These are phyloP conservation scores for Pseudogymnoascus sp. DNA, from an alignment of 2,329 filamentous ascomycete species.

Conservation along the genomic window DNA sequence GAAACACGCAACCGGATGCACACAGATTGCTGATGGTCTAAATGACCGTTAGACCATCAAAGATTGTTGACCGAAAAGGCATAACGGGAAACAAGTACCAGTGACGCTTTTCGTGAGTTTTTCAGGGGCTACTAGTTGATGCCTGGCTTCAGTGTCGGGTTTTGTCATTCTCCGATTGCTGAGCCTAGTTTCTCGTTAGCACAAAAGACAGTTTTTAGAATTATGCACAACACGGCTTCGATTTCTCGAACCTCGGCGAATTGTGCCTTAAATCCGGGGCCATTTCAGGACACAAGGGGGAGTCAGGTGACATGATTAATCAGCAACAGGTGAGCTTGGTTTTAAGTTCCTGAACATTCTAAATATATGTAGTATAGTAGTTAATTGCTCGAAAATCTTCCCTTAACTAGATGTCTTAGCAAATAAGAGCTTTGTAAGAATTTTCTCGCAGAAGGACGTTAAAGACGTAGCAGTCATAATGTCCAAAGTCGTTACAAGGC, in stretches of 20 bases:
- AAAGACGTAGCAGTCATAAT: slow-evolving; percentile 29
- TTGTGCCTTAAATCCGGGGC: slow-evolving; percentile 1
- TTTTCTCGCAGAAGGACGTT: background rate
- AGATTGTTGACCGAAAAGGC: no score
- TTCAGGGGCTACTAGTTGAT: background rate
- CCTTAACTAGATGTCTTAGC: background rate
- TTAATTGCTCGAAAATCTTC: background rate
- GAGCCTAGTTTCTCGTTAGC: background rate
- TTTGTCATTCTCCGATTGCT: background rate
- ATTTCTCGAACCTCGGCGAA: slow-evolving; percentile 11
- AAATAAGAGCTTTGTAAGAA: background rate
- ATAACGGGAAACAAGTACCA: no score
- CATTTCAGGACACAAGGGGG: background rate
- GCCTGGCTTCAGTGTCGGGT: background rate
- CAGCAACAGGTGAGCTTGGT: background rate
- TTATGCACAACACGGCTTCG: background rate
- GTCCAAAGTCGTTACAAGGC: slow-evolving; percentile 43
- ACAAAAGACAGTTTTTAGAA: background rate
- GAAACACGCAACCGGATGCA: no score
- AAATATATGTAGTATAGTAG: background rate
- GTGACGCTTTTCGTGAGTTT: background rate
- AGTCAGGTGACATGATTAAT: slow-evolving; percentile 4
- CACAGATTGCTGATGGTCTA: no score
- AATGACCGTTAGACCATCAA: no score
- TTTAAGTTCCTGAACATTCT: background rate